Conservation (phyloP, 2,329 filamentous ascomycete species). For the Alternaria angustiovoidea region DNA sequence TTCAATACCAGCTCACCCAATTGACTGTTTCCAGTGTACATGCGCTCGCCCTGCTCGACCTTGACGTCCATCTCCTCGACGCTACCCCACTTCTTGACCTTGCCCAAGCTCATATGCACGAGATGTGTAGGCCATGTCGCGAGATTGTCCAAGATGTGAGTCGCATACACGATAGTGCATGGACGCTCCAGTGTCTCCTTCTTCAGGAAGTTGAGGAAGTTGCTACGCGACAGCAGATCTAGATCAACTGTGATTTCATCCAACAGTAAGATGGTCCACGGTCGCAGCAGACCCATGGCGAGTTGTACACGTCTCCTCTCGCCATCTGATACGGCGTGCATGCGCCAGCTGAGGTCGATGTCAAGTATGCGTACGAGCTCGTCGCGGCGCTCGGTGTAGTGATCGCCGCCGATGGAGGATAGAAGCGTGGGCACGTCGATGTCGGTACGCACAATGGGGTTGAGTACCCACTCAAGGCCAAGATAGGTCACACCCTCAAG, state of each 20-base stretch:
- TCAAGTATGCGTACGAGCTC: slow-evolving; percentile 89
- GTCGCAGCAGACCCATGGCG: slow-evolving; percentile 91
- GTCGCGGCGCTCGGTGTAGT: slow-evolving; percentile 81
- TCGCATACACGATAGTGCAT: slow-evolving; percentile 96
- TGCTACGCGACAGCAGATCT: slow-evolving; percentile 82
- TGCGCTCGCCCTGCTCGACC: slow-evolving; percentile 47
- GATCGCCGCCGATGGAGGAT: slow-evolving; percentile 82
- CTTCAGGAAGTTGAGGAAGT: slow-evolving; percentile 87
- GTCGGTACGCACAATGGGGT: slow-evolving; percentile 93
- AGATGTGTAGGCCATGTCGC: slow-evolving; percentile 95
- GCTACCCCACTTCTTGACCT: slow-evolving; percentile 84
- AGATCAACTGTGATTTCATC: slow-evolving; percentile 98
- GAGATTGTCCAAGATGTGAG: slow-evolving; percentile 95
- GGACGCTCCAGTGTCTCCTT: slow-evolving; percentile 80
- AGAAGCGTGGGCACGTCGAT: slow-evolving; percentile 91
- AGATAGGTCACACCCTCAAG: slow-evolving; percentile 97
- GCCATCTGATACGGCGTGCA: slow-evolving; percentile 94
- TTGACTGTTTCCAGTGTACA: slow-evolving; percentile 75
- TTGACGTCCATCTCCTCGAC: slow-evolving; percentile 68
- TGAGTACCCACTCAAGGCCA: slow-evolving; percentile 96
- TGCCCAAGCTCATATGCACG: slow-evolving; percentile 92
- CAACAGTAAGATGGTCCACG: slow-evolving; percentile 88
- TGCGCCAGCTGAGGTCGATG: slow-evolving; percentile 90
- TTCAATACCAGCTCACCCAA: slow-evolving; percentile 86
- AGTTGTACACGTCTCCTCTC: slow-evolving; percentile 92